Evolutionary conservation across 176 grass and related monocot genomes (phyloP).

Genomic region (Phyllostachys edulis): DNA sequence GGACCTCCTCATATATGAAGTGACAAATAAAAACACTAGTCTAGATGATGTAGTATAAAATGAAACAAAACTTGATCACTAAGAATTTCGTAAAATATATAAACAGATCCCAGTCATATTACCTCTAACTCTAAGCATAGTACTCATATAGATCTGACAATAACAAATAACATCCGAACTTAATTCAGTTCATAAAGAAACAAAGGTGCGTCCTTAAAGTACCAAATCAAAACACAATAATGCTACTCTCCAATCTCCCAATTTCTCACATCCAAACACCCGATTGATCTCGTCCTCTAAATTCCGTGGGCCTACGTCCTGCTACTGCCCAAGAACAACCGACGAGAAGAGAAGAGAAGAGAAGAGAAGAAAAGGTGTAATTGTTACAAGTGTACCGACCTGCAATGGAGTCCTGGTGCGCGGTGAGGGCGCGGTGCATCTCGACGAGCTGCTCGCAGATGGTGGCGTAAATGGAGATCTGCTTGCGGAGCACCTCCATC

Average conservation of each 20-base stretch:
- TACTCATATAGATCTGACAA: conserved; percentile 5
- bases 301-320: background rate
- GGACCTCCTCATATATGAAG: background rate
- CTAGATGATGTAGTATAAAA: background rate
- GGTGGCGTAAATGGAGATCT: conserved; percentile 97
- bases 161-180: background rate
- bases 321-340: background rate
- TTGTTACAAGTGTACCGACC: conserved; percentile 37
- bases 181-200: background rate
- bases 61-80: background rate
- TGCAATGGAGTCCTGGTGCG: conserved; percentile 78
- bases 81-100: background rate
- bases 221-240: background rate
- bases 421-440: conserved; percentile 82
- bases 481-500: conserved; percentile 92
- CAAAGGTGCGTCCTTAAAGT: background rate
- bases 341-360: background rate
- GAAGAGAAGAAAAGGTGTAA: background rate
- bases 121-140: background rate
- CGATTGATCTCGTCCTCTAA: background rate
- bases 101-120: background rate
- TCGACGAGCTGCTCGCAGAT: conserved; percentile 97
- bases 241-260: background rate
- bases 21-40: background rate
- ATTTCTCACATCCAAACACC: background rate